These are phyloP conservation scores for Sclerotinia nivalis DNA, from an alignment of 2,329 filamentous ascomycete species.

Conservation along the genomic window DNA sequence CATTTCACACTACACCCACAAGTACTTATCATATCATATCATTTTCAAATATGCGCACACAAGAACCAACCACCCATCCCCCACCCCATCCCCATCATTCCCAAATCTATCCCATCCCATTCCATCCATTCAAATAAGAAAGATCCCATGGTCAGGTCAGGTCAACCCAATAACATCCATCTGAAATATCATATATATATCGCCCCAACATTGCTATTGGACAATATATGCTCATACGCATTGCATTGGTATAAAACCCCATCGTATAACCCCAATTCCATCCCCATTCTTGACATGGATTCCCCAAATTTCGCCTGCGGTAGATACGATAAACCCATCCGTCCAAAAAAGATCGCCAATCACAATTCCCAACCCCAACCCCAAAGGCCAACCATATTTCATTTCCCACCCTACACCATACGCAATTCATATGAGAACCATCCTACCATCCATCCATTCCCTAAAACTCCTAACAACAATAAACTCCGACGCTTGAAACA, in stretches of 20 bases:
- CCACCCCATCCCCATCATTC: background rate
- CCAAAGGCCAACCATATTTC: constrained; percentile 15
- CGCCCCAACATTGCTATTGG: background rate
- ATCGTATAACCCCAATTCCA: constrained; percentile 2
- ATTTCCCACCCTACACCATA: constrained; percentile 22
- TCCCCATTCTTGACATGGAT: constrained; percentile 5
- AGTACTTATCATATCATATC: too few species aligned
- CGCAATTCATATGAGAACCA: background rate
- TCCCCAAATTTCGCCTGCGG: constrained; percentile 16
- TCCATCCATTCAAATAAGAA: background rate
- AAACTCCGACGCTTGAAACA: constrained; percentile 24
- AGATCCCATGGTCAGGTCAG: background rate
- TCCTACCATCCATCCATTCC: background rate
- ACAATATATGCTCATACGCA: background rate
- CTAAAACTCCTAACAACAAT: constrained; percentile 16
- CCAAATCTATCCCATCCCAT: background rate
- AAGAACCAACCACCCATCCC: background rate
- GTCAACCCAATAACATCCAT: background rate
- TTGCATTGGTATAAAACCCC: background rate
- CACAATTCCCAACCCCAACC: constrained; percentile 20
- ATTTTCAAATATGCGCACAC: background rate
- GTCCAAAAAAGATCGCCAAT: constrained; percentile 9
- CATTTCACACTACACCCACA: constrained; percentile 15
- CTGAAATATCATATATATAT: background rate
- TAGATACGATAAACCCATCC: constrained; percentile 2